Conservation (phyloP, 1,284 basidiomycete species). For the Phellinidium pouzarii region DNA sequence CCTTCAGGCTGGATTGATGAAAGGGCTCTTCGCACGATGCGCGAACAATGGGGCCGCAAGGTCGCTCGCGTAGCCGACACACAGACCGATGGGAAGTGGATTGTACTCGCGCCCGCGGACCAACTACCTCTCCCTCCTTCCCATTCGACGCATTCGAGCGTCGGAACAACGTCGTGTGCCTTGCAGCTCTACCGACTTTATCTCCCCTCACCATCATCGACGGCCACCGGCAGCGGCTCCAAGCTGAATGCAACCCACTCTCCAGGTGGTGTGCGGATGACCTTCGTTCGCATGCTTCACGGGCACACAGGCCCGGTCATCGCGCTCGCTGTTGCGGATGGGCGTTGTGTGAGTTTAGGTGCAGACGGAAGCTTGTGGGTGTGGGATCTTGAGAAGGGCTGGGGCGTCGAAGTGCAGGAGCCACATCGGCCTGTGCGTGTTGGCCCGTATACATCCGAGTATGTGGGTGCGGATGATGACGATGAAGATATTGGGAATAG, state of each 20-base stretch:
- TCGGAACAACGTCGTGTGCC: slow-evolving; percentile 29
- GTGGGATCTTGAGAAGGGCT: slow-evolving; percentile 72
- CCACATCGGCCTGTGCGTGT: not conserved
- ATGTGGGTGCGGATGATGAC: slow-evolving; percentile 13
- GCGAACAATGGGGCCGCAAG: slow-evolving; percentile 71
- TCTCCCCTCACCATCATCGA: slow-evolving; percentile 37
- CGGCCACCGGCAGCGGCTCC: not conserved
- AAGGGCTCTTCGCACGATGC: slow-evolving; percentile 50
- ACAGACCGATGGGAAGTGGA: slow-evolving; percentile 79
- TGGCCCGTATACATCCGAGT: not conserved
- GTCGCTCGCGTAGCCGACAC: slow-evolving; percentile 57
- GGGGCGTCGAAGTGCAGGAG: slow-evolving; percentile 48
- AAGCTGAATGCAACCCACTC: slow-evolving; percentile 21
- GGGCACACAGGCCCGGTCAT: slow-evolving; percentile 62
- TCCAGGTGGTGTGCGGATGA: slow-evolving; percentile 43
- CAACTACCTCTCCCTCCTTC: slow-evolving; percentile 16
- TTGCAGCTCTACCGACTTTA: slow-evolving; percentile 69
- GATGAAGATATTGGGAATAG: slow-evolving; percentile 1
- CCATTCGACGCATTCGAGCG: slow-evolving; percentile 22
- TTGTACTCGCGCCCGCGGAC: slow-evolving; percentile 63
- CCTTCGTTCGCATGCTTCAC: slow-evolving; percentile 63
- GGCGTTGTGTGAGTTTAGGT: slow-evolving; percentile 69
- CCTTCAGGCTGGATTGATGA: slow-evolving; percentile 68
- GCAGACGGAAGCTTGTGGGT: slow-evolving; percentile 70
- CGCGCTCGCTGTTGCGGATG: slow-evolving; percentile 66